Conservation (phyloP, 1,284 basidiomycete species). For the Microbotryum silenes-acaulis region DNA sequence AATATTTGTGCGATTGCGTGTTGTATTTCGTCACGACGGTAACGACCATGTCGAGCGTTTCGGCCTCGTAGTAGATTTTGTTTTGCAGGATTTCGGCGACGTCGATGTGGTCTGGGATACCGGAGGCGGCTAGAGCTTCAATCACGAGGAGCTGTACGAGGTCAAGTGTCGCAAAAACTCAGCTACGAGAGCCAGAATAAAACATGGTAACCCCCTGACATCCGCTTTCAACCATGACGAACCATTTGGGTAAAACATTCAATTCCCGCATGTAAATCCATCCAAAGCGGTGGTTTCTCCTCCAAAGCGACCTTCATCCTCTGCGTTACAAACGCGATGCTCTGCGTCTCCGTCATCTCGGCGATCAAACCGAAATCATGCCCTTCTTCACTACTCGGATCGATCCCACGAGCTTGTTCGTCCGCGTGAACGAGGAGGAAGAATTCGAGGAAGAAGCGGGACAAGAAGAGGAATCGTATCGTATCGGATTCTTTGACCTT, state of each 20-base stretch:
- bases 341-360: conserved; percentile 72
- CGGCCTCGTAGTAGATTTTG: conserved; percentile 86
- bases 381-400: conserved; percentile 34
- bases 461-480: conserved; percentile 69
- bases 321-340: conserved; percentile 77
- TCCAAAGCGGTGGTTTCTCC: conserved; percentile 86
- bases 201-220: no score
- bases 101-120: conserved; percentile 58
- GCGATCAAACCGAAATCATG: conserved; percentile 70
- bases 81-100: conserved; percentile 72
- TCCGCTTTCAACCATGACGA: conserved; percentile 18
- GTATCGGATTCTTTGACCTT: conserved; percentile 87
- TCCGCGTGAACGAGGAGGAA: conserved; percentile 50
- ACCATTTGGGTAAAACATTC: conserved; percentile 81
- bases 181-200: neutral
- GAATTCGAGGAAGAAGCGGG: conserved; percentile 83
- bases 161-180: neutral
- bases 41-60: conserved; percentile 76
- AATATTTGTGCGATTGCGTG: conserved; percentile 59
- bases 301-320: conserved; percentile 82
- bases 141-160: conserved; percentile 60
- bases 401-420: conserved; percentile 30
- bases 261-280: conserved; percentile 86
- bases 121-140: conserved; percentile 52
- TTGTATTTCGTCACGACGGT: conserved; percentile 68